Percentiles rank a stretch among this genome's conserved stretches.
phyloP scores from a whole-genome alignment of 2,329 filamentous ascomycete genomes.

The Ascocoryne sarcoides region DNA sequence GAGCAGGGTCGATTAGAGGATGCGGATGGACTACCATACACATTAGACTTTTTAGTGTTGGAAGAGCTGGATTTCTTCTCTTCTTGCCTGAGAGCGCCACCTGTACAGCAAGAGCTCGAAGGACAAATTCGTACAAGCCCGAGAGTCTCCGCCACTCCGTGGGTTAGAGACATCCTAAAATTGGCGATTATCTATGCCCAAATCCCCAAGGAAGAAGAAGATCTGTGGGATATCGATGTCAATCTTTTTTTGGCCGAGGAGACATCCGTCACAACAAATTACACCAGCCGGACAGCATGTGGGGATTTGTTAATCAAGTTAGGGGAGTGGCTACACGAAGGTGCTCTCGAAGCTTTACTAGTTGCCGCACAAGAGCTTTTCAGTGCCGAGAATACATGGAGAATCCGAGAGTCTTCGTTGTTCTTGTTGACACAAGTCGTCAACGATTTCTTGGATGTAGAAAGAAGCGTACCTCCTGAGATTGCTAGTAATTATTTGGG shows the following conservation, averaged over 20 bases:
- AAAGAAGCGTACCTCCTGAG: conserved; percentile 59
- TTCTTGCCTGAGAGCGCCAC: conserved; percentile 77
- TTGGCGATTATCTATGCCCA: conserved; percentile 78
- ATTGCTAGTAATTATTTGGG: conserved; percentile 68
- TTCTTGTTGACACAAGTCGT: conserved; percentile 80
- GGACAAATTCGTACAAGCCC: conserved; percentile 51
- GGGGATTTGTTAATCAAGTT: conserved; percentile 89
- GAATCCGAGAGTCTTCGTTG: conserved; percentile 68
- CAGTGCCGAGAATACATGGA: conserved; percentile 45
- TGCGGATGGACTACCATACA: conserved; percentile 85
- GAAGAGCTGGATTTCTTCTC: conserved; percentile 95
- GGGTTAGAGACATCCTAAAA: conserved; percentile 83
- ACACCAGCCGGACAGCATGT: conserved; percentile 86
- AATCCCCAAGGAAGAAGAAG: conserved; percentile 87
- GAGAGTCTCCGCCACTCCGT: conserved; percentile 54
- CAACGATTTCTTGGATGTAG: conserved; percentile 72
- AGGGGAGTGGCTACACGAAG: conserved; percentile 75
- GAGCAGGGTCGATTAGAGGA: conserved; percentile 84
- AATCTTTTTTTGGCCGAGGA: conserved; percentile 94
- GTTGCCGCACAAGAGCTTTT: conserved; percentile 70
- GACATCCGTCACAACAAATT: conserved; percentile 89
- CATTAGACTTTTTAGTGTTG: conserved; percentile 83
- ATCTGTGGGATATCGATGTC: conserved; percentile 92
- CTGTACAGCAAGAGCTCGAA: conserved; percentile 83
- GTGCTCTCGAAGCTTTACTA: conserved; percentile 70